Evolutionary conservation across 176 grass and related monocot species (phyloP).

Genomic region (Oryza glumipatula): DNA sequence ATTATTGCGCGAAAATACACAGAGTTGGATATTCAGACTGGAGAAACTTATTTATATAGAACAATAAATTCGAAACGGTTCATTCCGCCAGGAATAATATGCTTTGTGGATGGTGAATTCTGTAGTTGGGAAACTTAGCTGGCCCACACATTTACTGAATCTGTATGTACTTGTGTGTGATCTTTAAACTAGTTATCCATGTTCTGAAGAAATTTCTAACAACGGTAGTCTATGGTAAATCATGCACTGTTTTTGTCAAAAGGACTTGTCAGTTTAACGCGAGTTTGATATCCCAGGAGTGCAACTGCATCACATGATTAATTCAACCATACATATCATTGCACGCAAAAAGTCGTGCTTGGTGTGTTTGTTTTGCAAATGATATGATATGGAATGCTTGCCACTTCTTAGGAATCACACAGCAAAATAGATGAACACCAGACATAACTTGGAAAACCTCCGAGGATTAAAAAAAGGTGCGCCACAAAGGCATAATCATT

Average conservation of each 20-base stretch:
- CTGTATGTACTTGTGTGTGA: neutral
- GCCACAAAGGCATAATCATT: neutral
- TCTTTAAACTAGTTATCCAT: constrained; percentile 7
- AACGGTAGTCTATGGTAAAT: neutral
- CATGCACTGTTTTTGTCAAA: constrained; percentile 10
- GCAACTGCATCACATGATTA: constrained; percentile 17
- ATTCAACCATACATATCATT: neutral
- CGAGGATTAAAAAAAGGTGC: neutral
- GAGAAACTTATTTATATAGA: neutral
- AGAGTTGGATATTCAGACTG: neutral
- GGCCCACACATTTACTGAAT: neutral
- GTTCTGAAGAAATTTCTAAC: neutral
- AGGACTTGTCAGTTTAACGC: constrained; percentile 8
- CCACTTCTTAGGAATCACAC: neutral
- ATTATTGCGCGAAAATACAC: neutral
- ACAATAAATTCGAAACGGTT: neutral
- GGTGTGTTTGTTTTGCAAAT: constrained; percentile 4
- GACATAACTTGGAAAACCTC: neutral
- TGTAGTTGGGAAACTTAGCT: neutral
- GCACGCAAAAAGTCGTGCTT: neutral
- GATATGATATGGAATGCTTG: neutral
- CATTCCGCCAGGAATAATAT: neutral
- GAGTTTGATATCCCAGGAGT: constrained; percentile 25
- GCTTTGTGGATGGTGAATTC: neutral
- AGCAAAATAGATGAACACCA: neutral